Conservation (phyloP, 163 green algal species). For the Scenedesmus sp. region DNA sequence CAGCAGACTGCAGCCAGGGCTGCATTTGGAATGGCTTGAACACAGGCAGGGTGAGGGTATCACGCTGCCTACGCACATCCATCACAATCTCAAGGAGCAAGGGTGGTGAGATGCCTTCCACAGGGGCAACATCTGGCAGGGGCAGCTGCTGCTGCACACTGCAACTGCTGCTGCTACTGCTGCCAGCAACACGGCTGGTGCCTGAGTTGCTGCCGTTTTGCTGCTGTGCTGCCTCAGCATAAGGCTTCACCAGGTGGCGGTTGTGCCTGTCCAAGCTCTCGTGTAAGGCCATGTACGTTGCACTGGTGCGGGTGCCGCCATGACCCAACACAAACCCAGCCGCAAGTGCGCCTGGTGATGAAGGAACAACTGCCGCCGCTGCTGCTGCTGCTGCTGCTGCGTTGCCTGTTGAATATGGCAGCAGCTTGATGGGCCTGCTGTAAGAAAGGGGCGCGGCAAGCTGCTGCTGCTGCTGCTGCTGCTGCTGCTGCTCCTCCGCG, state of each 20-base stretch:
- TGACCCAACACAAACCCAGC: neutral
- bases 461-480: no score
- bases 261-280: neutral
- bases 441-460: neutral
- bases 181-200: neutral
- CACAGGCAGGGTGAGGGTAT: neutral
- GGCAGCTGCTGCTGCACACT: neutral
- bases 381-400: neutral
- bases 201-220: neutral
- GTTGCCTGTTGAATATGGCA: neutral
- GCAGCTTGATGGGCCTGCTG: neutral
- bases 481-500: no score
- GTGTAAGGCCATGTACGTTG: neutral
- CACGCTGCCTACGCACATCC: neutral
- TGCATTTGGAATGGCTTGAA: slow-evolving; percentile 1
- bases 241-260: neutral
- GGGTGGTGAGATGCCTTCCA: neutral
- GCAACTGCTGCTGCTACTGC: neutral
- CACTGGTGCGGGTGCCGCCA: neutral
- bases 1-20: neutral
- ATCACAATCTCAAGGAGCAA: neutral
- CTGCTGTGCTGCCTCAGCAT: neutral
- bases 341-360: neutral
- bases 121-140: neutral
- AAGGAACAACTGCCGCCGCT: neutral